Evolutionary conservation across 495 filamentous ascomycete genomes (phyloP).

Genomic region (Penicillium argentinense): DNA sequence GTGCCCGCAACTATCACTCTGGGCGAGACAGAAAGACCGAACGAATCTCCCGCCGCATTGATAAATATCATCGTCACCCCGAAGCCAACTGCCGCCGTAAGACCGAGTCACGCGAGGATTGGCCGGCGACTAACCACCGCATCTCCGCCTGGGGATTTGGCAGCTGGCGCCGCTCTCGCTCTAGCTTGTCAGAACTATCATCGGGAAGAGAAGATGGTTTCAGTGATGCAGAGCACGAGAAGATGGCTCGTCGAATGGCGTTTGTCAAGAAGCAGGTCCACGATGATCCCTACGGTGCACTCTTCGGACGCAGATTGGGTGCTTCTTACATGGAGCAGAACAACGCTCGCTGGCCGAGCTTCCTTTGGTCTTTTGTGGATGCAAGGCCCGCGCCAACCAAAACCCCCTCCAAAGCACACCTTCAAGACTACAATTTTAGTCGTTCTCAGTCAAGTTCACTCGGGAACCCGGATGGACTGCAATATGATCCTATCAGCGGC

Average conservation of each 20-base stretch:
- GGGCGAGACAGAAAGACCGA: slow-evolving; percentile 8
- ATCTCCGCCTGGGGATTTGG: slow-evolving; percentile 8
- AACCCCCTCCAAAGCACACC: slow-evolving; percentile 8
- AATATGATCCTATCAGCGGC: slow-evolving; percentile 43
- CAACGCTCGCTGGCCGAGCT: slow-evolving; percentile 22
- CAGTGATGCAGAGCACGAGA: slow-evolving; percentile 20
- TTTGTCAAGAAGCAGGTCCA: slow-evolving; percentile 37
- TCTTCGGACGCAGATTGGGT: slow-evolving; percentile 42
- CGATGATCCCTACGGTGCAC: slow-evolving; percentile 38
- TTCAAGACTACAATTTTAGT: slow-evolving; percentile 12
- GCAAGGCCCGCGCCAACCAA: slow-evolving; percentile 6
- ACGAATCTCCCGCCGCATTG: slow-evolving; percentile 9
- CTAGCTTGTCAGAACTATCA: slow-evolving; percentile 12
- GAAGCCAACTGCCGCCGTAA: slow-evolving; percentile 13
- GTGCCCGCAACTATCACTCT: slow-evolving; percentile 12
- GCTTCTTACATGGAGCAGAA: slow-evolving; percentile 15
- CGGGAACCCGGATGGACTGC: slow-evolving; percentile 5
- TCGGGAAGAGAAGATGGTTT: slow-evolving; percentile 11
- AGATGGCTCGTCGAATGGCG: slow-evolving; percentile 26
- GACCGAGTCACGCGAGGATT: slow-evolving; percentile 6
- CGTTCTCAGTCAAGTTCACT: neutral
- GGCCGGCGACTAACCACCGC: slow-evolving; percentile 7
- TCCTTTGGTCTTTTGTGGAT: slow-evolving; percentile 29
- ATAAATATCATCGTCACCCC: slow-evolving; percentile 16
- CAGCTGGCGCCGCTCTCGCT: slow-evolving; percentile 9